Evolutionary conservation across 148 eudicot species (phyloP), one percentile per base, ranked within the genome.

Genomic region (Cornus kousa): DNA sequence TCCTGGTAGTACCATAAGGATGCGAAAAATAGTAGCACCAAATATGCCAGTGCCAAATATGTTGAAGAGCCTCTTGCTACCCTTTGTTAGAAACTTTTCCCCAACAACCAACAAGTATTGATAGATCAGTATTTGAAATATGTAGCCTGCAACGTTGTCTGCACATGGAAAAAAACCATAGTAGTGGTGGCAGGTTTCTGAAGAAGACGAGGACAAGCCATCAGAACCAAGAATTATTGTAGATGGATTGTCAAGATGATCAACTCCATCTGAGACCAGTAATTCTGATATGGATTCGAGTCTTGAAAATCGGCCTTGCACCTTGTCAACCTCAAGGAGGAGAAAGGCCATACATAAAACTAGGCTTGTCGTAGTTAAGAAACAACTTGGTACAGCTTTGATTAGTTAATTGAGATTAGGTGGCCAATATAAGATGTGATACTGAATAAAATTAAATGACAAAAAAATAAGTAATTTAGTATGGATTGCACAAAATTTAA

Each of bases 151-250:
- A 60, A 83, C 68, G 69, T 78, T 86, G 24, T 86, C 82, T 67
- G 88, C 88, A 75, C 88, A 86, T 5, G 88, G 88, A 10, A 83
- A 46, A 77, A 86, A 86, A 10, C 86, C 86, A 14, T 82, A 86
- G 7, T 24, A 71, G 55, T 72, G 85, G 19, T 17, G 17, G 37
- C 88, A 85, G 5, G 3, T 28, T 3, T 37, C 59, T 5, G 60
- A 7, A 0, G 71, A 22, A 0, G 74, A 32, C 19, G 62, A 66
- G 14, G 40, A 37, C 70, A 22, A 13, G 1, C 59, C 24, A 6
- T 50, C 68, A 20, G 40, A 50, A 19, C 67, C 28, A 20, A 55
- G 67, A 33, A 35, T 14, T 55, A 55, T 55, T 17, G 67, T 13
- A 22, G 74, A 43, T 43, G 10, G 19, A 62, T 39, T 7, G 3